phyloP scores from a whole-genome alignment of 164 flowering plant genomes.

The Stephania cephalantha region DNA sequence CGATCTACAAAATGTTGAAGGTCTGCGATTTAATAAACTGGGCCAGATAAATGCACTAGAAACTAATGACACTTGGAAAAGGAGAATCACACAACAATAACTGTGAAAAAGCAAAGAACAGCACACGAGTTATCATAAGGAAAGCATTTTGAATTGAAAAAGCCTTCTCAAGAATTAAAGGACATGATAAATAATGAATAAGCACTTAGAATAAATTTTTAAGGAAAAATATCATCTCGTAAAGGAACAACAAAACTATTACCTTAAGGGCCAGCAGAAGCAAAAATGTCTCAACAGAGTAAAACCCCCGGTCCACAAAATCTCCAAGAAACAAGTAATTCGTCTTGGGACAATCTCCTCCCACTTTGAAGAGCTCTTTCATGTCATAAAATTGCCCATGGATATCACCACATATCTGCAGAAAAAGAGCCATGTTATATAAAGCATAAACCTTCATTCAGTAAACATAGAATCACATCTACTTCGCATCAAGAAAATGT shows the following conservation, averaged over 20 bases:
- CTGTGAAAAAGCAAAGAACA: not conserved
- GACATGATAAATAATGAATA: not conserved
- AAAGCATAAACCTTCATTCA: not conserved
- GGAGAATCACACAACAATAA: not conserved
- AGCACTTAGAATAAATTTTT: not conserved
- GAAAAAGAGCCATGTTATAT: not conserved
- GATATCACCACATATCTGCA: slow-evolving; percentile 96
- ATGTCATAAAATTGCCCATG: slow-evolving; percentile 98
- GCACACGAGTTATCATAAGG: not conserved
- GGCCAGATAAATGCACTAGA: not conserved
- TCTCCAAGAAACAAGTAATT: slow-evolving; percentile 97
- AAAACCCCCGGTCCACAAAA: slow-evolving; percentile 96
- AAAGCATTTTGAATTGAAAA: not conserved
- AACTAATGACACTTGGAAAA: not conserved
- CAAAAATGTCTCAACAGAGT: slow-evolving; percentile 95
- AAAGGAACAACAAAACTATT: slow-evolving; percentile 6
- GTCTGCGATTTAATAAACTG: not conserved
- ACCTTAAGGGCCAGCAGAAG: slow-evolving; percentile 95
- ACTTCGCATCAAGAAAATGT: not conserved
- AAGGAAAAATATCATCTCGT: not conserved
- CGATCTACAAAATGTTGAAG: not conserved
- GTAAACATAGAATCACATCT: not conserved
- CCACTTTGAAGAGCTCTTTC: slow-evolving; percentile 99
- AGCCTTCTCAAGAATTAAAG: not conserved
- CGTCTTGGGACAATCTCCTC: slow-evolving; percentile 98